Evolutionary conservation across 768 basidiomycete species (phyloP), one percentile per base, ranked within the genome.

Genomic region (Pleurotus platypus): DNA sequence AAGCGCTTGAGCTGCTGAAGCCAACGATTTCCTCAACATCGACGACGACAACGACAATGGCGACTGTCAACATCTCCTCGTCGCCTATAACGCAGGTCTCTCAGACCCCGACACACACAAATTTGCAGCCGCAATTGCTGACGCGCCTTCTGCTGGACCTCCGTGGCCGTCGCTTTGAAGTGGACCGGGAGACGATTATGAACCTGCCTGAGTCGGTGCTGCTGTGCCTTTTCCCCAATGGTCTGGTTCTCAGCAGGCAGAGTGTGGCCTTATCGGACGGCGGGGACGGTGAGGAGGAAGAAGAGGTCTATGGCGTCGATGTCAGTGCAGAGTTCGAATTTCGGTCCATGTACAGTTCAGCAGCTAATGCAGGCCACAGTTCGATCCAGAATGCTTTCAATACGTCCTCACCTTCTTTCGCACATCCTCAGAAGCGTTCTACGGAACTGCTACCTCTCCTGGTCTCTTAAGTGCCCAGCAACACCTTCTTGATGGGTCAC

Each of bases 161-260:
- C 38, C 86, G 97, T 61, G 94, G 94, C 56, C 80, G 74, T 63
- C 87, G 94, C 60, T 95, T 98, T 75, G 87, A 91, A 59, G 93
- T 99, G 45, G 97, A 98, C 74, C 83, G 96, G 63, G 96, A 98
- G 75, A 94, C 91, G 5, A 89, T 99, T 68, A 97, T 98, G 94
- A 93, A 95, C 69, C 81, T 99, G 16, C 97, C 97, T 2, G 97
- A 99, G 82, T 94, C 92, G 15, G 94, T 99, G 46, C 80, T 98
- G 54, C 78, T 99, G 38, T 98, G 95, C 71, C 79, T 99, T 60
- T 99, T 98, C 68, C 97, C 97, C 8, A 98, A 98, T 66, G 97
- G 96, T 16, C 84, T 98, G 59, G 94, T 98, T 39, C 80, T 98
- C 55, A 94, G 89, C 67, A 80, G 94, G 60, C 92, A 95, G 67